Evolutionary conservation across 176 grass and related monocot species (phyloP), one percentile per base, ranked within the genome.

Genomic region (Guadua angustifolia): DNA sequence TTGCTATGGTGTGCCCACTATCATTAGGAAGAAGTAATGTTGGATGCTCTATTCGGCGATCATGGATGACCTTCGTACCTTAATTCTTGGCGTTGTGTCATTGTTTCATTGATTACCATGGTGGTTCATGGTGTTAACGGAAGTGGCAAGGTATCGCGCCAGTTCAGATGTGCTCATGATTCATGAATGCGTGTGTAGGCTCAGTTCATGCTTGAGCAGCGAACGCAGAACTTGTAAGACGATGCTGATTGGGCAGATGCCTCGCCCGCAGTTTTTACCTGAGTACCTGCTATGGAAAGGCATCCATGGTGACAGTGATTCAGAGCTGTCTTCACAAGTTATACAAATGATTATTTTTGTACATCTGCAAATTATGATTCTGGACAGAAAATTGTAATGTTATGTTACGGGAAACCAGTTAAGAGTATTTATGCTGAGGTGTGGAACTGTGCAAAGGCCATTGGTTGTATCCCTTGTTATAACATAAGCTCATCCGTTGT

Each of bases 1-100:
- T 84, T 98, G 95, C 58, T 98, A 98, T 38, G 95, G 95, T 4
- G 83, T 98, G 67, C 95, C 93, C 1, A 95, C 93, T 38, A 42
- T 94, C 38, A 91, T 90, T 66, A 86, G 50, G 71, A 94, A 89
- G 76, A 92, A 88, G 70, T 78, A 83, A 74, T 22, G 17, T 6
- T 5, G 2, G 6, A 35, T 79, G 45, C 50, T 81, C 18, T 12
- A 11, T 22, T 40, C 44, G n/a, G n/a, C 66, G 60, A 79, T 66
- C 13, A 53, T 56, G 22, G 47, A 50, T 84, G 76, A 61, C 19
- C 4, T 5, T 42, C 32, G 9, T 46, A 18, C 85, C 32, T 56
- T 51, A 29, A 19, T 61, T 85, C 25, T 25, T 29, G 52, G 50
- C 42, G 58, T 36, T 61, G 26, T 57, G 43, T 43, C 75, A 66